phyloP scores from a whole-genome alignment of 164 flowering plant genomes.

The Umbellularia californica region DNA sequence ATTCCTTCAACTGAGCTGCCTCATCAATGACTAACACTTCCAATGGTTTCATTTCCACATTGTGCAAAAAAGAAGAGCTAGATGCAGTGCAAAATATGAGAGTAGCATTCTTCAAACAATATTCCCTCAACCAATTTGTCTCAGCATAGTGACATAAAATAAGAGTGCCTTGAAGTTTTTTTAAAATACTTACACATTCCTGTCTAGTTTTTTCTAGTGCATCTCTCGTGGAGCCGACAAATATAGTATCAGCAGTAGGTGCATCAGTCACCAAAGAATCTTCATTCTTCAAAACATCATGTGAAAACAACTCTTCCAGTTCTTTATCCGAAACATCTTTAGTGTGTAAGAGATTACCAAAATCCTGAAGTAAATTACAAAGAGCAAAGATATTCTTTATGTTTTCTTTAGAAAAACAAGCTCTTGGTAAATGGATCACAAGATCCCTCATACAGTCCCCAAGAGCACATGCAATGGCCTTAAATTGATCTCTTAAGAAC shows the following conservation, averaged over 20 bases:
- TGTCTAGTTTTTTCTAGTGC: background rate
- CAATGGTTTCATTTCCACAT: constrained; percentile 9
- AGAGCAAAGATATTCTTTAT: background rate
- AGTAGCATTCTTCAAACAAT: background rate
- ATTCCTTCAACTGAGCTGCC: constrained; percentile 56
- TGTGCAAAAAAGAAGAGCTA: background rate
- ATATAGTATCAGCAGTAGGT: background rate
- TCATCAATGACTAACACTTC: constrained; percentile 44
- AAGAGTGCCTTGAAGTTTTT: background rate
- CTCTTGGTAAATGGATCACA: background rate
- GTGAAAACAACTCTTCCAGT: constrained; percentile 3
- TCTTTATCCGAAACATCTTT: constrained; percentile 1
- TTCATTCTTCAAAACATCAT: background rate
- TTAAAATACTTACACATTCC: background rate
- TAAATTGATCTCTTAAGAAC: background rate
- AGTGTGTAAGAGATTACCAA: background rate
- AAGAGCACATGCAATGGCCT: constrained; percentile 4
- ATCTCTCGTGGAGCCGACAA: background rate
- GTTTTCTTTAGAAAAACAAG: background rate
- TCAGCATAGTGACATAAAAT: background rate
- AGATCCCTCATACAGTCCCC: constrained; percentile 2
- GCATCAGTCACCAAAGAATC: background rate
- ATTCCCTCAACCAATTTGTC: background rate
- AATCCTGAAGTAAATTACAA: background rate
- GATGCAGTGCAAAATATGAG: background rate